A percentile compares a stretch with the other conserved stretches of the same genome.
Evolutionary conservation across 441 rosid genomes (phyloP).

Genomic region (Pelargonium myrrhifolium): DNA sequence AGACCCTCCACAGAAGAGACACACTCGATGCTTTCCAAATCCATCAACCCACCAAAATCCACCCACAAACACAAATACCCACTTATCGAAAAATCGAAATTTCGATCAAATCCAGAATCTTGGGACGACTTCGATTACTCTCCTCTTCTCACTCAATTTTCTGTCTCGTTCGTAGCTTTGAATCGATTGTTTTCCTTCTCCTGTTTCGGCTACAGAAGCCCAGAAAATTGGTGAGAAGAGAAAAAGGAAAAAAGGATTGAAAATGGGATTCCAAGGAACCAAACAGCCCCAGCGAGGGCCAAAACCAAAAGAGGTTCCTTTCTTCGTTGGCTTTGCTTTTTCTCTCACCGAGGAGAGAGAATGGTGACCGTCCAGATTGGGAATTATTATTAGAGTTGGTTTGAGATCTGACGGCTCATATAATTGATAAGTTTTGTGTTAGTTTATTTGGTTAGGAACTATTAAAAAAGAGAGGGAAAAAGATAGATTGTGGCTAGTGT

Average conservation of each 20-base stretch:
- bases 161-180: conserved; percentile 12
- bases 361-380: background rate
- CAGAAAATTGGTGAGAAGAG: background rate
- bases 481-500: too few species aligned
- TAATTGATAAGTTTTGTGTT: background rate
- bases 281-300: conserved; percentile 17
- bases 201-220: background rate
- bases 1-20: conserved; percentile 51
- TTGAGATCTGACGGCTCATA: background rate
- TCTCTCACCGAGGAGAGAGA: background rate
- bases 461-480: too few species aligned
- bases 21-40: conserved; percentile 61
- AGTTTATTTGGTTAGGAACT: too few species aligned
- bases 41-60: conserved; percentile 32
- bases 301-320: conserved; percentile 23
- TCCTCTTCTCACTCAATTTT: conserved; percentile 18
- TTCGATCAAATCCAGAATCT: background rate
- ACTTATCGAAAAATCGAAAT: background rate
- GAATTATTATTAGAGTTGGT: background rate
- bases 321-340: conserved; percentile 25
- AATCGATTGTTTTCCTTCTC: background rate
- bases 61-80: background rate
- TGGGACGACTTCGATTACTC: background rate
- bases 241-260: conserved; percentile 9
- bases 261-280: conserved; percentile 23